Conservation (phyloP, 2,329 filamentous ascomycete genomes). For the Fusarium sterilihyphosum region DNA sequence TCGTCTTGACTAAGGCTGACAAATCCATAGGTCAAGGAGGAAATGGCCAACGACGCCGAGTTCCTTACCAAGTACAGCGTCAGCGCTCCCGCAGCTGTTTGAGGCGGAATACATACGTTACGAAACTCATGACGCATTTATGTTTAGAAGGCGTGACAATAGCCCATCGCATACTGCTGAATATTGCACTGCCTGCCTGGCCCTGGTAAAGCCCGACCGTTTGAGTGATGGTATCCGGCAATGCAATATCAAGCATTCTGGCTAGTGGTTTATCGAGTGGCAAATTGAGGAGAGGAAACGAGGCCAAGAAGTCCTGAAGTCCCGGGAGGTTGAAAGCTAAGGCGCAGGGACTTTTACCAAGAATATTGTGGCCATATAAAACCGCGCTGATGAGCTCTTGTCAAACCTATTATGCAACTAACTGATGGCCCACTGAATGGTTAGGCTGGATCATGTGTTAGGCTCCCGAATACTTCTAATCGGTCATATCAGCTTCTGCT, state of each 20-base stretch:
- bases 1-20: slow-evolving; percentile 30
- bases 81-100: slow-evolving; percentile 53
- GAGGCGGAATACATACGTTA: slow-evolving; percentile 31
- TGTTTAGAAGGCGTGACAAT: slow-evolving; percentile 17
- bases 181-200: neutral
- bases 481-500: neutral
- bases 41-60: slow-evolving; percentile 82
- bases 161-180: neutral
- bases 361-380: neutral
- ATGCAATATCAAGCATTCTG: neutral
- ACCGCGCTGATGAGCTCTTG: neutral
- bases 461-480: neutral
- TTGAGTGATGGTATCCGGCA: neutral
- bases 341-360: neutral
- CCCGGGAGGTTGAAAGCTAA: neutral
- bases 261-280: neutral
- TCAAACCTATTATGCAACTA: neutral
- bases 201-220: neutral
- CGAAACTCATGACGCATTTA: slow-evolving; percentile 12
- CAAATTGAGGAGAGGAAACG: neutral
- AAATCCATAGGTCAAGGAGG: slow-evolving; percentile 82
- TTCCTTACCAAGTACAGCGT: slow-evolving; percentile 82
- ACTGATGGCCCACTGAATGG: neutral
- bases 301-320: neutral
- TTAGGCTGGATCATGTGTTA: neutral